phyloP scores from a whole-genome alignment of 768 basidiomycete genomes.

The Hirschioporus abietinus region DNA sequence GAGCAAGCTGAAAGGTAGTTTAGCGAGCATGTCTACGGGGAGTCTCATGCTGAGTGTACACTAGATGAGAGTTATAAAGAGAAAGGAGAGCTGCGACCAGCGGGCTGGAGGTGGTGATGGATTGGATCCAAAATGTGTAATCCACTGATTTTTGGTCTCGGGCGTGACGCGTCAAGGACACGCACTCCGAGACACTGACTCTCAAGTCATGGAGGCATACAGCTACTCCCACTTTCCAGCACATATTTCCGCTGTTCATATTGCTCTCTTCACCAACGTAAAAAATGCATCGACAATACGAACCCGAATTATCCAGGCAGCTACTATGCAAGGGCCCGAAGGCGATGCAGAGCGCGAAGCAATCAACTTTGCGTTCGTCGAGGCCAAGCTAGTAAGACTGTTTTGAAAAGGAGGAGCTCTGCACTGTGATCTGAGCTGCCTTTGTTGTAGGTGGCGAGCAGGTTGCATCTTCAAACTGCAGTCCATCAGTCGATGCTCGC shows the following conservation, averaged over 20 bases:
- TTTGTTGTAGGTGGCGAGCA: conserved; percentile 65
- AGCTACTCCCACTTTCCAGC: conserved; percentile 47
- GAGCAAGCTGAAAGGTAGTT: conserved; percentile 25
- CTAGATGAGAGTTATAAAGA: not conserved
- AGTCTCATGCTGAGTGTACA: conserved; percentile 12
- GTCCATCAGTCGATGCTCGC: conserved; percentile 79
- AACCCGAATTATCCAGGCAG: conserved; percentile 64
- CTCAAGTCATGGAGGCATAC: conserved; percentile 45
- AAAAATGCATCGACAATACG: conserved; percentile 57
- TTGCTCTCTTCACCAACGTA: conserved; percentile 65
- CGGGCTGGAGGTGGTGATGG: not conserved
- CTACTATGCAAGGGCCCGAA: conserved; percentile 47
- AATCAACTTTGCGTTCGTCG: conserved; percentile 90
- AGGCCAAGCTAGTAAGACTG: conserved; percentile 67
- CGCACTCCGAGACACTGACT: not conserved
- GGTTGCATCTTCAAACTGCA: conserved; percentile 77
- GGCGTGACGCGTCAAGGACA: not conserved
- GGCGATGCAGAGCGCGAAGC: conserved; percentile 67
- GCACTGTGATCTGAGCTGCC: conserved; percentile 10
- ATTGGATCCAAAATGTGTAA: not conserved
- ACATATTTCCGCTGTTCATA: conserved; percentile 38
- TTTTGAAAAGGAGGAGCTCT: not conserved
- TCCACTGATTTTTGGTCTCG: too few relatives aligned
- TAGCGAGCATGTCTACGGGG: conserved; percentile 6
- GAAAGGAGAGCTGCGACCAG: too few relatives aligned